Conservation (phyloP, 1,284 basidiomycete species). For the Cryptococcus depauperatus region DNA sequence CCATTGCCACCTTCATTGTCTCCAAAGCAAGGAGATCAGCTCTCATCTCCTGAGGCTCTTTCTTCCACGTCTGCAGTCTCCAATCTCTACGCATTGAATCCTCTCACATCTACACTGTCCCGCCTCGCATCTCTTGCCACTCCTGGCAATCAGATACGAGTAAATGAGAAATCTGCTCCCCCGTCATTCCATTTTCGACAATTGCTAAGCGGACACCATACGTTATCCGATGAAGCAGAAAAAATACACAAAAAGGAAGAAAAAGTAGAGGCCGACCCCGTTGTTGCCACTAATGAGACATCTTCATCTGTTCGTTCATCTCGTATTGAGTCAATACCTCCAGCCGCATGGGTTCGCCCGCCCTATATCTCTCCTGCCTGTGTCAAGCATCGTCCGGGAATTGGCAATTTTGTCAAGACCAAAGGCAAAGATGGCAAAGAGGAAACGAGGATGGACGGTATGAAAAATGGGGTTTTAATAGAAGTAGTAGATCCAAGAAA, state of each 20-base stretch:
- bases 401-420: constrained; percentile 25
- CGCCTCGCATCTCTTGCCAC: constrained; percentile 48
- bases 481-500: constrained; percentile 30
- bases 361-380: constrained; percentile 23
- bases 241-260: too few species aligned
- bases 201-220: constrained; percentile 7
- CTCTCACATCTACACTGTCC: constrained; percentile 28
- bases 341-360: constrained; percentile 13
- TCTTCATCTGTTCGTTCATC: neutral
- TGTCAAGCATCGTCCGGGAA: constrained; percentile 19
- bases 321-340: neutral
- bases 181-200: constrained; percentile 26
- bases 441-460: constrained; percentile 36
- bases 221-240: constrained; percentile 6
- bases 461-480: constrained; percentile 21
- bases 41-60: neutral
- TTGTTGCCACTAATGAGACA: neutral
- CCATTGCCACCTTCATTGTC: constrained; percentile 19
- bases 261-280: neutral
- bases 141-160: constrained; percentile 6
- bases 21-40: constrained; percentile 1
- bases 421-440: constrained; percentile 17
- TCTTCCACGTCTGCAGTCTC: constrained; percentile 24
- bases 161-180: constrained; percentile 4
- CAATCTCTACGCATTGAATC: too few species aligned